Evolutionary conservation across 2,329 filamentous ascomycete genomes (phyloP).

Genomic region (Xylaria sp.): DNA sequence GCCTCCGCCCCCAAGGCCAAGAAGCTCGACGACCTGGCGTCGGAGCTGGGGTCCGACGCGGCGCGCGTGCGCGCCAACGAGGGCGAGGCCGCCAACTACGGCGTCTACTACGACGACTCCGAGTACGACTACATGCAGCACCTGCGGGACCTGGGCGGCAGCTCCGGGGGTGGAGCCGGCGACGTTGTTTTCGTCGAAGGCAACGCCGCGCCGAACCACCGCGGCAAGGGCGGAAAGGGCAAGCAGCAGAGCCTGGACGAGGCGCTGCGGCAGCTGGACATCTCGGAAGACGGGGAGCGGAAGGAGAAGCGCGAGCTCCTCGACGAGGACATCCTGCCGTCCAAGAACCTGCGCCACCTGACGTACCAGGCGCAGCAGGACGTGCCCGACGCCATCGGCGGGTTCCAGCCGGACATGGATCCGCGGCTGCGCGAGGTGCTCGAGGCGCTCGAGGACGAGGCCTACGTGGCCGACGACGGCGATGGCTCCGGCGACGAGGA

Average conservation of each 20-base stretch:
- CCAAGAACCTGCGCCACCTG: slow-evolving; percentile 73
- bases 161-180: slow-evolving; percentile 65
- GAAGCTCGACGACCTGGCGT: slow-evolving; percentile 73
- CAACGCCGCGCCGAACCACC: slow-evolving; percentile 70
- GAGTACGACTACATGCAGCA: slow-evolving; percentile 99
- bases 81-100: slow-evolving; percentile 92
- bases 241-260: slow-evolving; percentile 81
- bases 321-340: slow-evolving; percentile 75
- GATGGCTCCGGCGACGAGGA: slow-evolving; percentile 82
- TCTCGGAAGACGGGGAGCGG: slow-evolving; percentile 49
- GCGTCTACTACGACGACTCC: slow-evolving; percentile 92
- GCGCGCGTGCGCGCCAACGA: slow-evolving; percentile 79
- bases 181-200: slow-evolving; percentile 83
- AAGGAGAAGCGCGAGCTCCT: slow-evolving; percentile 60
- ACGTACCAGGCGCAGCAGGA: slow-evolving; percentile 94
- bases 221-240: slow-evolving; percentile 66
- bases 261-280: slow-evolving; percentile 67
- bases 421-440: slow-evolving; percentile 86
- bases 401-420: slow-evolving; percentile 98
- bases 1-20: slow-evolving; percentile 60
- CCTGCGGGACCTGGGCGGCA: slow-evolving; percentile 81
- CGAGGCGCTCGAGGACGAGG: slow-evolving; percentile 93
- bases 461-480: slow-evolving; percentile 81
- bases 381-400: slow-evolving; percentile 85
- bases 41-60: slow-evolving; percentile 71